Base-by-base conservation (phyloP, 495 filamentous ascomycete genomes). In the Aspergillus haitiensis region DNA sequence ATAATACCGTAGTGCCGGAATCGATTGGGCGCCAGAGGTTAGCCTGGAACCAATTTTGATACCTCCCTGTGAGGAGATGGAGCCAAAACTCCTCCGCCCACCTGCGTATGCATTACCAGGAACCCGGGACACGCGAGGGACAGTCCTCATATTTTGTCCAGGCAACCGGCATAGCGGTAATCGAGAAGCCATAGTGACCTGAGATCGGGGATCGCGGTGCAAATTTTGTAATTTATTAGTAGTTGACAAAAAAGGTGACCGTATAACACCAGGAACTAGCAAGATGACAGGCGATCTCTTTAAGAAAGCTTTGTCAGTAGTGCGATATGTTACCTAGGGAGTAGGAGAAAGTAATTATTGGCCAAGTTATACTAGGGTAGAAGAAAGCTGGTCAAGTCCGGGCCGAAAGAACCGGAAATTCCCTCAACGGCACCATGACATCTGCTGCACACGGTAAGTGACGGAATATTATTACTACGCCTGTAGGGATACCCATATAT, bases 401-500 rank as follows among this genome's bases (percentile, higher is more conserved):
- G 68, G 63, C 68, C 68, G 68, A 67, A 56, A 68, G 56, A 63
- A 65, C 68, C 68, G 68, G 66, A 57, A 70, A 66, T 64, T 66
- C 65, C 61, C 67, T 65, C 51, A 60, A 34, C 44, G 35, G 31
- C 7, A 52, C 39, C 27, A 42, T 31, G 21, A n/a, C 39, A 42
- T 65, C 59, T 56, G 56, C 51, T 66, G 56, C 44, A 35, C 42
- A 59, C 68, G 68, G 66, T 65, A 70, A 65, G 57, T 69, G 60
- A 64, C 71, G 73, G 75, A 75, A 68, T 70, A 74, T 73, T 67
- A 67, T 75, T 75, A 68, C 74, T 74, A 72, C 72, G 70, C 61
- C 45, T 13, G 1, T 75, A 35, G 67, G 66, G 73, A 0, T 0
- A 11, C 11, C 56, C 12, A 53, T 12, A 67, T 11, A 6, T 3